Percentiles rank a stretch among this genome's conserved stretches.
Evolutionary conservation across 805 yeast genomes (phyloP).

Genomic region (Kodamaea hsintzibuensis): DNA sequence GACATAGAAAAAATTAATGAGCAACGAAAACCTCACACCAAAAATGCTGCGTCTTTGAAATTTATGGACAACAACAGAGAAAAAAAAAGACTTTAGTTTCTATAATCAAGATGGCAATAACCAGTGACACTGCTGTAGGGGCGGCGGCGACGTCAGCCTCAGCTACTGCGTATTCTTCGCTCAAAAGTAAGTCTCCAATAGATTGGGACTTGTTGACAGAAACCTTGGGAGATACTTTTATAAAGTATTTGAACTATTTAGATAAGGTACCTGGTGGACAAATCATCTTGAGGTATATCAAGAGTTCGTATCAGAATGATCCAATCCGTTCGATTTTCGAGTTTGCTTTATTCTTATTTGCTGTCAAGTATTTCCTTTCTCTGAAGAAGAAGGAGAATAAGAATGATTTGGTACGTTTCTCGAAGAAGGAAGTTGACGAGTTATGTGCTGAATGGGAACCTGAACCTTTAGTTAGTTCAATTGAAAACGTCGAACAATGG

Average conservation of each 20-base stretch:
- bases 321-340: slow-evolving; percentile 89
- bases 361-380: slow-evolving; percentile 77
- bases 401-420: slow-evolving; percentile 63
- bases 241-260: slow-evolving; percentile 35
- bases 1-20: background rate
- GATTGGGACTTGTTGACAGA: slow-evolving; percentile 36
- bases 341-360: slow-evolving; percentile 72
- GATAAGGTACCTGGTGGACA: slow-evolving; percentile 57
- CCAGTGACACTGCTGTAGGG: slow-evolving; percentile 4
- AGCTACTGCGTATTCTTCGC: background rate
- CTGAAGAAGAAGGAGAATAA: slow-evolving; percentile 76
- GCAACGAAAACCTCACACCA: background rate
- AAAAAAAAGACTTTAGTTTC: background rate
- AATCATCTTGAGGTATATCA: slow-evolving; percentile 66
- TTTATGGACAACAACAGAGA: slow-evolving; percentile 4
- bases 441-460: slow-evolving; percentile 92
- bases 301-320: slow-evolving; percentile 87
- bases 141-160: slow-evolving; percentile 2
- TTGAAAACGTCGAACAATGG: slow-evolving; percentile 57
- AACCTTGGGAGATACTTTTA: slow-evolving; percentile 34
- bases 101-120: slow-evolving; percentile 5
- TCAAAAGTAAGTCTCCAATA: background rate
- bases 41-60: background rate
- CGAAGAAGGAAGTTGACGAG: slow-evolving; percentile 70
- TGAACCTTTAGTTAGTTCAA: slow-evolving; percentile 67